Conservation (phyloP, 1,284 basidiomycete genomes). For the Leucoagaricus sp. region DNA sequence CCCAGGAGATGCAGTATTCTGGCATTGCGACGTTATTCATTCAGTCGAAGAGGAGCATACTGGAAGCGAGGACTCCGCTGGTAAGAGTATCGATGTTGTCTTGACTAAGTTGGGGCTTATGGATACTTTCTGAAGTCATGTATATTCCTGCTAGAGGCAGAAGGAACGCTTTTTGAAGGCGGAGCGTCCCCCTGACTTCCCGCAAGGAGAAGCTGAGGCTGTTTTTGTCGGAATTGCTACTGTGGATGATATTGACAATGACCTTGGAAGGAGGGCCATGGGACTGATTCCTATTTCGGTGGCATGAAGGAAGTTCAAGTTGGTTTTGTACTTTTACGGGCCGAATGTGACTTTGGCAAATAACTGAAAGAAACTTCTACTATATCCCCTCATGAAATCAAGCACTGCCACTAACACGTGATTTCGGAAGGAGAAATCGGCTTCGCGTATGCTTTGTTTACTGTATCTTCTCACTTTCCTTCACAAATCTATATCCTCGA, state of each 20-base stretch:
- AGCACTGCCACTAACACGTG: not conserved
- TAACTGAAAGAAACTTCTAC: too few relatives aligned
- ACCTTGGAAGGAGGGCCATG: constrained; percentile 53
- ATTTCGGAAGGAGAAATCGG: not conserved
- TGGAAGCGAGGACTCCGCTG: constrained; percentile 72
- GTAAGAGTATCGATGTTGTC: not conserved
- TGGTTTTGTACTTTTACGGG: too few relatives aligned
- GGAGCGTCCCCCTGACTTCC: constrained; percentile 74
- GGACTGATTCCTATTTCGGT: constrained; percentile 34
- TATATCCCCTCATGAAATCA: too few relatives aligned
- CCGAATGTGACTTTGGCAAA: too few relatives aligned
- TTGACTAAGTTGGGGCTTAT: not conserved
- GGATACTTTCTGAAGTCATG: constrained; percentile 47
- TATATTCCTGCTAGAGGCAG: constrained; percentile 78
- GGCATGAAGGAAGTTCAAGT: not conserved
- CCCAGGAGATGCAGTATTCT: constrained; percentile 86
- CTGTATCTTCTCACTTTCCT: not conserved
- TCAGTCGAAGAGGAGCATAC: constrained; percentile 75
- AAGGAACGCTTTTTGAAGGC: constrained; percentile 58
- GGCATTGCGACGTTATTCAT: constrained; percentile 86
- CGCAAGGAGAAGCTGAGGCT: constrained; percentile 56
- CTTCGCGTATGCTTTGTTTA: too few relatives aligned
- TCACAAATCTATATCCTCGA: not conserved
- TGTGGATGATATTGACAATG: constrained; percentile 46
- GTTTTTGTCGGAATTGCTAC: constrained; percentile 50